These are phyloP conservation scores for Emericellopsis atlantica DNA, from an alignment of 2,329 filamentous ascomycete genomes.

Conservation along the genomic window DNA sequence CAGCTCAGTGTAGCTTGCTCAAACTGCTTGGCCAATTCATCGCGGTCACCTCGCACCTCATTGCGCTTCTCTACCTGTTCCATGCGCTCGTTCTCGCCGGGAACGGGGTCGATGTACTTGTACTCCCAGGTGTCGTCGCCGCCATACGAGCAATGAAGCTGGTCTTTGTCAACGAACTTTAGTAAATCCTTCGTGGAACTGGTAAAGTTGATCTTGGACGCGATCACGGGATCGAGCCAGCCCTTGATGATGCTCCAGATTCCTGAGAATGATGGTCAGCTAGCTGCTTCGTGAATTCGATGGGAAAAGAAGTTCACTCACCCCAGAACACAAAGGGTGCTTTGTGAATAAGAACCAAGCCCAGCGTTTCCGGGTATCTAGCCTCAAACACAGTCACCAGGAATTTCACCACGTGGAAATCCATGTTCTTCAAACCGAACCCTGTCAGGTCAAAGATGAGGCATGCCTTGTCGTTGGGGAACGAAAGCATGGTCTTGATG, in stretches of 20 bases:
- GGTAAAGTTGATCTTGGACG: slow-evolving; percentile 59
- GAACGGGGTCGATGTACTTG: slow-evolving; percentile 45
- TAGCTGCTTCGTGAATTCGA: not conserved
- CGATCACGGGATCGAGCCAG: slow-evolving; percentile 67
- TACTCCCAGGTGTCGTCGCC: slow-evolving; percentile 57
- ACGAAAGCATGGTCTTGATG: slow-evolving; percentile 13
- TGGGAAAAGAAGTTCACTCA: slow-evolving; percentile 2
- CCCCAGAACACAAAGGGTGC: slow-evolving; percentile 58
- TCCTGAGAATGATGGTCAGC: slow-evolving; percentile 8
- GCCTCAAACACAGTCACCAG: slow-evolving; percentile 72
- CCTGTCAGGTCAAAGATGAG: slow-evolving; percentile 62
- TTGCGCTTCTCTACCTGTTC: slow-evolving; percentile 28
- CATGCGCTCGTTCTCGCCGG: slow-evolving; percentile 47
- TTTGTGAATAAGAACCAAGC: slow-evolving; percentile 60
- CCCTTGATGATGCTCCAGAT: slow-evolving; percentile 54
- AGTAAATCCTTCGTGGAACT: slow-evolving; percentile 48
- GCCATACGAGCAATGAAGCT: slow-evolving; percentile 44
- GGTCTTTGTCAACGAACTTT: slow-evolving; percentile 46
- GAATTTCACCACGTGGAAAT: slow-evolving; percentile 65
- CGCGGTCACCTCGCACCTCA: slow-evolving; percentile 35
- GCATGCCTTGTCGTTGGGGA: slow-evolving; percentile 5
- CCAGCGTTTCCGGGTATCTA: slow-evolving; percentile 64
- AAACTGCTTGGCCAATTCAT: slow-evolving; percentile 39
- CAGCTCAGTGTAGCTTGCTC: slow-evolving; percentile 47
- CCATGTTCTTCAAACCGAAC: slow-evolving; percentile 63